Evolutionary conservation across 768 basidiomycete species (phyloP).

Genomic region (Candolleomyces aberdarensis): DNA sequence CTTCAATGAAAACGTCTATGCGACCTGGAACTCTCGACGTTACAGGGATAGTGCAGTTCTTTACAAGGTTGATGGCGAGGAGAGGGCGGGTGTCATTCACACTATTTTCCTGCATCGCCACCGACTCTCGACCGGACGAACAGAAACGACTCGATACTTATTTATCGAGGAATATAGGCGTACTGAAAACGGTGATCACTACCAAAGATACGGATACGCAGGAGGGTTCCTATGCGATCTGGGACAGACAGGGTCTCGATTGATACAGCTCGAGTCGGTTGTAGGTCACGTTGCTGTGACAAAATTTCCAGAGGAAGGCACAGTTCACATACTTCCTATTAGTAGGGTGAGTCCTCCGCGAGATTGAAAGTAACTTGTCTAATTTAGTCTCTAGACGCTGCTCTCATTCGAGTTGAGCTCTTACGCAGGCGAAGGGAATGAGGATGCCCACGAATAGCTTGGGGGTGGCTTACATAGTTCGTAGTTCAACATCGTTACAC

Average conservation of each 20-base stretch:
- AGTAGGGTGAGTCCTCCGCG: background rate
- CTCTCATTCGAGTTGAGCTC: too few relatives aligned
- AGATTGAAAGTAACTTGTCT: too few relatives aligned
- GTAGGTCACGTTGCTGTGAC: background rate
- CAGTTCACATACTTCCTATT: background rate
- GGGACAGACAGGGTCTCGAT: background rate
- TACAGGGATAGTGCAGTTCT: background rate
- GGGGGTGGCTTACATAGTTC: too few relatives aligned
- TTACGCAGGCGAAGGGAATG: too few relatives aligned
- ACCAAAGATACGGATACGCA: background rate
- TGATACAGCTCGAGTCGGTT: background rate
- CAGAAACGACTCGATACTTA: background rate
- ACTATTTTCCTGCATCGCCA: background rate
- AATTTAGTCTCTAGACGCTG: too few relatives aligned
- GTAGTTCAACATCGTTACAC: constrained; percentile 41
- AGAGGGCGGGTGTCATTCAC: background rate
- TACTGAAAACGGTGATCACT: background rate
- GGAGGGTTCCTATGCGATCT: background rate
- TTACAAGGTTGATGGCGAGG: background rate
- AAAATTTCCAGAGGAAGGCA: background rate
- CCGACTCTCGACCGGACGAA: too few relatives aligned
- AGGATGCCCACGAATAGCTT: too few relatives aligned
- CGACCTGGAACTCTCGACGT: background rate
- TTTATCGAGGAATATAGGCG: background rate
- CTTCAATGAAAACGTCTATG: background rate